Conservation (phyloP, 2,329 filamentous ascomycete species). For the Colletotrichum cuscutae region DNA sequence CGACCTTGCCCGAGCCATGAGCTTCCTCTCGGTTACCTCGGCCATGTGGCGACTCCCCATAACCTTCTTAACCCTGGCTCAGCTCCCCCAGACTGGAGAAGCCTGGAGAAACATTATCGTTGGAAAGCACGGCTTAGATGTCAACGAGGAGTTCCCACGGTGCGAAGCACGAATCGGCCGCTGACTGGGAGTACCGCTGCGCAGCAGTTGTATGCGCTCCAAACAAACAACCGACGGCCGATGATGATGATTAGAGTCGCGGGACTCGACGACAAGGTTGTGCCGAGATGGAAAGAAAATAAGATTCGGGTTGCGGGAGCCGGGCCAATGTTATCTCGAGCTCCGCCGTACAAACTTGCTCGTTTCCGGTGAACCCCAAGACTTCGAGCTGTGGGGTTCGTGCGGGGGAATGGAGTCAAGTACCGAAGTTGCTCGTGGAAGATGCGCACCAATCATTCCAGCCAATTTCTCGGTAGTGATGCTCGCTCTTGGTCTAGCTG, state of each 20-base stretch:
- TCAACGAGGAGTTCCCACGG: neutral
- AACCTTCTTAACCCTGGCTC: neutral
- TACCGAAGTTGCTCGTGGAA: neutral
- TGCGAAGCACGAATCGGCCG: neutral
- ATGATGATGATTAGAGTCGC: neutral
- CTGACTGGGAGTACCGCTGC: neutral
- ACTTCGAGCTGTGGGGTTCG: conserved; percentile 3
- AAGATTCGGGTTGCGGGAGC: conserved; percentile 9
- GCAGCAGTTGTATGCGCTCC: conserved; percentile 22
- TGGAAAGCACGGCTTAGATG: neutral
- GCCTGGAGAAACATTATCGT: neutral
- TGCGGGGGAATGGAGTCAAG: conserved; percentile 27
- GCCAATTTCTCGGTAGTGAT: neutral
- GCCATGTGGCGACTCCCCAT: conserved; percentile 20
- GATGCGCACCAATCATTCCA: conserved; percentile 30
- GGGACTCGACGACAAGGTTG: neutral
- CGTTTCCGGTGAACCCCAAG: conserved; percentile 7
- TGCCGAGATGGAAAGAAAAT: conserved; percentile 10
- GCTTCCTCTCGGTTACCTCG: conserved; percentile 26
- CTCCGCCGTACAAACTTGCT: neutral
- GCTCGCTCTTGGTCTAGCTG: neutral
- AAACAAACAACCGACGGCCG: conserved; percentile 5
- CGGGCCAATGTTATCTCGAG: conserved; percentile 32
- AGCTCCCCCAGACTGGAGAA: conserved; percentile 2
- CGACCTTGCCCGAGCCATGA: conserved; percentile 17